Base-by-base conservation (phyloP, 2,329 filamentous ascomycete species). In the Colletotrichum cordylinicola region DNA sequence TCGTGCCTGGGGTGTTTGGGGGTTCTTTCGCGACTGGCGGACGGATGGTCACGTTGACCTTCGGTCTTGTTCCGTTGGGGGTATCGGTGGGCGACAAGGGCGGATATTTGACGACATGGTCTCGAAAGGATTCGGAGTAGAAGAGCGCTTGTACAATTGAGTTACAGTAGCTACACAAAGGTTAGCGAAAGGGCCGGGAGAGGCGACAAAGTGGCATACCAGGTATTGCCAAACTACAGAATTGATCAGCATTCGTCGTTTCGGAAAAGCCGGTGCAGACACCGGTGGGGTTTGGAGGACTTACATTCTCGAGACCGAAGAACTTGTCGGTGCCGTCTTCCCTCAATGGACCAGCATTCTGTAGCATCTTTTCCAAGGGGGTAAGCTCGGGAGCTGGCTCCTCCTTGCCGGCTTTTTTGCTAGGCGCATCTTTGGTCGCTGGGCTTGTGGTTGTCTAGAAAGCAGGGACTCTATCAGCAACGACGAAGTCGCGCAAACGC, bases 101-200 rank as follows among this genome's bases (percentile, higher is more conserved):
- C 6, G 97, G 96, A 82, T 98, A 99, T 82, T 94, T 96, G 85
- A 99, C 93, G 79, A 99, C 95, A 82, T 96, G 93, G 87, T 98
- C 94, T 86, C 97, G 95, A 85, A 99, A 99, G 37, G 95, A 93
- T 60, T 95, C 94, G 24, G 96, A 98, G 87, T 98, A 98, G 87
- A 98, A 99, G 74, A 99, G 92, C 81, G 96, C 98, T 87, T 99
- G 97, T 74, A 99, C 91, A 81, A 99, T 98, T 16, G 97, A 99
- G 86, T 99, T 99, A 88, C 95, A 98, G 86, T 99, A 99, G 84
- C 96, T 98, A 85, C 55, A 60, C 48, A 12, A 35, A 60, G 9
- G 33, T 76, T 62, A 70, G 70, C 52, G 52, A 31, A 48, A n/a
- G 12, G 21, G 52, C 24, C 13, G 21, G 58, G 39, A 16, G 10